phyloP scores from a whole-genome alignment of 768 basidiomycete species.

The Trametes elegans region DNA sequence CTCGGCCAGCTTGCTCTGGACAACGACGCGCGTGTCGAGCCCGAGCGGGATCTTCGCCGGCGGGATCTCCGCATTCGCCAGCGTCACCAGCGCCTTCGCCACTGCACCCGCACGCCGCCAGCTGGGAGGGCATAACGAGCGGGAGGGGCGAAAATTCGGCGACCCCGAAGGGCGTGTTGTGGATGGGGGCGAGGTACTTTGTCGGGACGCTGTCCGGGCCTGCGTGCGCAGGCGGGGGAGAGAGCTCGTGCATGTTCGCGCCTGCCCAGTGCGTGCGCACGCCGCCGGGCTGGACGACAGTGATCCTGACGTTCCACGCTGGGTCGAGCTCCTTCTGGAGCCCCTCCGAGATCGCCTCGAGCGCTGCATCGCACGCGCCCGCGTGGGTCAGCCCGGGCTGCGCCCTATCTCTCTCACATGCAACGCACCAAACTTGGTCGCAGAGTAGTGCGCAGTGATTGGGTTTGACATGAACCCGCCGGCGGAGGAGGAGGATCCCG shows the following conservation, averaged over 20 bases:
- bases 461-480: conserved; percentile 35
- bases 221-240: conserved; percentile 2
- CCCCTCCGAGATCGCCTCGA: no score
- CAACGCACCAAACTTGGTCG: no score
- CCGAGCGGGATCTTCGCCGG: conserved; percentile 1
- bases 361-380: no score
- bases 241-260: not conserved
- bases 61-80: conserved; percentile 4
- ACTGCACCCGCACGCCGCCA: no score
- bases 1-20: conserved; percentile 1
- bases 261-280: conserved; percentile 23
- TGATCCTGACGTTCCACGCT: conserved; percentile 22
- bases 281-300: conserved; percentile 22
- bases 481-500: conserved; percentile 29
- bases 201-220: not conserved
- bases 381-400: no score
- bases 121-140: no score
- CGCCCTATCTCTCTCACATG: no score
- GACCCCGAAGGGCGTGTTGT: not conserved
- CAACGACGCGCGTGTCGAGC: not conserved
- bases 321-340: conserved; percentile 26
- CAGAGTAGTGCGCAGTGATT: conserved; percentile 32
- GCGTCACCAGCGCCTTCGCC: no score
- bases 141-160: not conserved
- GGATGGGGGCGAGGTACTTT: not conserved